Evolutionary conservation across 2,329 filamentous ascomycete genomes (phyloP), one percentile per base, ranked within the genome.

Genomic region (Trichoderma sp.): DNA sequence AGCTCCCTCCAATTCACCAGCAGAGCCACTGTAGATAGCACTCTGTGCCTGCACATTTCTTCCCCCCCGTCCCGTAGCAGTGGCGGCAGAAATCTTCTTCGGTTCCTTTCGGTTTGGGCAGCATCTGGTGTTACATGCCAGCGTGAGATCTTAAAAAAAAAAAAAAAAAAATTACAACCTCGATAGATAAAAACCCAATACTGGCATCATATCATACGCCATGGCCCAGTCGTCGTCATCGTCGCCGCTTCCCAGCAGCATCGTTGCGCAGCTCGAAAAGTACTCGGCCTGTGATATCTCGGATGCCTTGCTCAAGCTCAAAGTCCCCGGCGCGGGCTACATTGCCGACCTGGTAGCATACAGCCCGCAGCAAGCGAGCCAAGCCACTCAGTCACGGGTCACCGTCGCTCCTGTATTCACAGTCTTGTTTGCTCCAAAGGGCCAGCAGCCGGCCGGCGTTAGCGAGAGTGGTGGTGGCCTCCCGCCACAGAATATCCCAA

Each of bases 221-320:
- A 67, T 67, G 67, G 53, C 63, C n/a, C 64, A 48, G 13, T 58
- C 29, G 12, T n/a, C n/a, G 39, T 0, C n/a, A n/a, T 0, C 39
- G 17, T 54, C 70, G 35, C 42, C 67, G 13, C 54, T 72, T 19
- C 48, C 70, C n/a, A 12, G 39, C 50, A 70, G 72, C 37, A 72
- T 74, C 34, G 19, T 74, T 64, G 69, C 73, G 64, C 70, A 72
- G 65, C 78, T 81, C 27, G 72, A 71, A 67, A 72, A 76, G 42
- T 84, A 83, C 72, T 79, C 78, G 19, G 81, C 83, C 42, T 85
- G 83, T 76, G 83, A 92, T 83, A 81, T 92, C 69, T 91, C 90
- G 12, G 91, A 93, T 76, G 90, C 90, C 6, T 84, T 93, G 2
- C 83, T 92, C 66, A 91, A 90, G 74, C 83, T 93, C 57, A 85